These are phyloP conservation scores for Graphiopsis chlorocephala DNA, from an alignment of 2,329 filamentous ascomycete genomes.

Conservation along the genomic window DNA sequence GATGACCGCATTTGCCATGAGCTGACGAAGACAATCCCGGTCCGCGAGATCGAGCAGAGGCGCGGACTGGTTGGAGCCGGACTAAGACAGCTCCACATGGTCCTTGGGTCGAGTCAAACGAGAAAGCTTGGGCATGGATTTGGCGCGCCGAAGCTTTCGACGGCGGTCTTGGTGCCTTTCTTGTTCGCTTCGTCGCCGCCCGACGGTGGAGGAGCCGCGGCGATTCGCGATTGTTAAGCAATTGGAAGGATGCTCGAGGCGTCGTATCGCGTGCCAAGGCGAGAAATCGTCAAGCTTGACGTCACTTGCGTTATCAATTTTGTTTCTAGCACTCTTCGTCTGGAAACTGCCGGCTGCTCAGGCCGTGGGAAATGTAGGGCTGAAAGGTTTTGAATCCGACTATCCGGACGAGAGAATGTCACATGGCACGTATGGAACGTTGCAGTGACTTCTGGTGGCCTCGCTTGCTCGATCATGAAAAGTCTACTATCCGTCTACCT, in stretches of 20 bases:
- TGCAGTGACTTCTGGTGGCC: not conserved
- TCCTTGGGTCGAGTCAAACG: slow-evolving; percentile 10
- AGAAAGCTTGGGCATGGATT: slow-evolving; percentile 8
- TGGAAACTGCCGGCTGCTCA: slow-evolving; percentile 1
- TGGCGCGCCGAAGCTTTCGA: slow-evolving; percentile 8
- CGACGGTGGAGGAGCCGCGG: slow-evolving; percentile 1
- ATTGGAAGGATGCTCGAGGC: not conserved
- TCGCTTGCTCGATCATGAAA: not conserved
- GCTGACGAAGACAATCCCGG: not conserved
- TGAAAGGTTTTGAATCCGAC: not conserved
- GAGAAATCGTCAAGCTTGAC: not conserved
- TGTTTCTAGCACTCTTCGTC: not conserved
- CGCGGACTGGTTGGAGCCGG: slow-evolving; percentile 13
- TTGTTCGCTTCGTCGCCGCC: not conserved
- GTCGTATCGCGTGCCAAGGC: slow-evolving; percentile 8
- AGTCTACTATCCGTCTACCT: not conserved
- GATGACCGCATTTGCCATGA: slow-evolving; percentile 12
- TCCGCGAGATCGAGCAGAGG: not conserved
- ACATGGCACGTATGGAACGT: not conserved
- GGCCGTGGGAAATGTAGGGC: slow-evolving; percentile 1
- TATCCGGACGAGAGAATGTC: slow-evolving; percentile 2
- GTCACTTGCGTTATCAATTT: not conserved
- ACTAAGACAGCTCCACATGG: slow-evolving; percentile 14
- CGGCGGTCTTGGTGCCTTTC: not conserved
- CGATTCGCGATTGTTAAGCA: slow-evolving; percentile 7